Percentiles rank a stretch among this genome's conserved stretches.
Conservation (phyloP, 257 asterid species). For the Solanum bulbocastanum region DNA sequence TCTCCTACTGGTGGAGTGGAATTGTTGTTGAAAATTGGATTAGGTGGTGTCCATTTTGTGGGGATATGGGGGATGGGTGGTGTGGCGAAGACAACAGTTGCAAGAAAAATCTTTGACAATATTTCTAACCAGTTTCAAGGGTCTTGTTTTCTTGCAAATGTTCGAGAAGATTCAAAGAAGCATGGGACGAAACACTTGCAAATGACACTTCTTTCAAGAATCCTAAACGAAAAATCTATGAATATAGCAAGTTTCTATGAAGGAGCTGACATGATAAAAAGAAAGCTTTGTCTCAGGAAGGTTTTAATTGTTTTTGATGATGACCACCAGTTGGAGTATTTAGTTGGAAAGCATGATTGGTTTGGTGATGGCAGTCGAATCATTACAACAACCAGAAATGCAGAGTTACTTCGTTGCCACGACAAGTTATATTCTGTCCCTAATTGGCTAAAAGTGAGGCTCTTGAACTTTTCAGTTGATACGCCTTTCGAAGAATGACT, state of each 20-base stretch:
- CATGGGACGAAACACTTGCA: not conserved
- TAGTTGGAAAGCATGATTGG: not conserved
- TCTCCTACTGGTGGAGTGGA: not conserved
- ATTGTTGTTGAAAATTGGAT: not conserved
- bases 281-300: no score
- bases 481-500: not conserved
- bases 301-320: not conserved
- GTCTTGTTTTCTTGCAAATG: not conserved
- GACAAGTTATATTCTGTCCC: not conserved
- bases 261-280: no score
- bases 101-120: not conserved
- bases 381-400: not conserved
- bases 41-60: not conserved
- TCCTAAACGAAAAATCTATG: not conserved
- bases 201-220: not conserved
- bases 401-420: not conserved
- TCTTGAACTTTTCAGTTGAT: not conserved
- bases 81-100: not conserved
- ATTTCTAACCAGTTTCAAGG: not conserved
- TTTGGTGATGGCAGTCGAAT: constrained; percentile 2
- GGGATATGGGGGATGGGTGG: not conserved
- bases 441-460: not conserved
- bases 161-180: not conserved
- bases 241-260: no score
- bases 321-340: not conserved